Percentiles rank a stretch among this genome's conserved stretches.
Evolutionary conservation across 2,329 filamentous ascomycete species (phyloP).

Genomic region (Cladophialophora chaetospira): DNA sequence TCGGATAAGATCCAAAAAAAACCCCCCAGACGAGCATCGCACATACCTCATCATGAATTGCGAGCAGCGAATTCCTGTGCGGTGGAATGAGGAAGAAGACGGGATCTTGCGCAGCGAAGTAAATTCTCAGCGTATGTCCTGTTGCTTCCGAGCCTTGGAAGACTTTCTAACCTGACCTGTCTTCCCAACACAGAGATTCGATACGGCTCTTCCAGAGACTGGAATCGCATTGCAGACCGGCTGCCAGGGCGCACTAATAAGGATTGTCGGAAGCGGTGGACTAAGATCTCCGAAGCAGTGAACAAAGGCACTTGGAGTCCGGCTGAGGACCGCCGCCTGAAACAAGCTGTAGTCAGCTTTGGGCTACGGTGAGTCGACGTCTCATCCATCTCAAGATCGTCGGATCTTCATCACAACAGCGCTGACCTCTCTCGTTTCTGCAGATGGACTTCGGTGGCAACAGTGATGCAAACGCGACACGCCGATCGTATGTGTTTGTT

Average conservation of each 20-base stretch:
- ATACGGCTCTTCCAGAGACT: slow-evolving; percentile 35
- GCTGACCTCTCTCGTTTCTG: not conserved
- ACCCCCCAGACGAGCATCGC: too few species aligned
- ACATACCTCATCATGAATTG: too few species aligned
- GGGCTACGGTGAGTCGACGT: too few species aligned
- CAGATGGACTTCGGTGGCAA: slow-evolving; percentile 48
- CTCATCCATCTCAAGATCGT: slow-evolving; percentile 33
- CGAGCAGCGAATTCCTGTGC: slow-evolving; percentile 11
- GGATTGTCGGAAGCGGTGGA: slow-evolving; percentile 50
- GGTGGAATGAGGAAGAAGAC: slow-evolving; percentile 26
- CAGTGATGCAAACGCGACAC: slow-evolving; percentile 42
- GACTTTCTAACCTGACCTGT: not conserved
- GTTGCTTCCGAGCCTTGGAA: not conserved
- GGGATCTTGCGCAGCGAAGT: slow-evolving; percentile 14
- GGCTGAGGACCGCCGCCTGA: slow-evolving; percentile 39
- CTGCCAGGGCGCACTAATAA: slow-evolving; percentile 48
- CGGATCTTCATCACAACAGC: not conserved
- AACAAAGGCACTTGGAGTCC: slow-evolving; percentile 46
- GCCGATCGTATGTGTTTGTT: slow-evolving; percentile 41
- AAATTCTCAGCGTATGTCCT: slow-evolving; percentile 11
- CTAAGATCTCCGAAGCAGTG: slow-evolving; percentile 42
- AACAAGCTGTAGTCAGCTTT: slow-evolving; percentile 39
- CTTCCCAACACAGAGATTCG: slow-evolving; percentile 14
- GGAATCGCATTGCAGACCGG: slow-evolving; percentile 42
- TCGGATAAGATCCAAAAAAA: too few species aligned